Evolutionary conservation across 345 rosid genomes (phyloP), one percentile per base, ranked within the genome.

Genomic region (Gossypium mustelinum): DNA sequence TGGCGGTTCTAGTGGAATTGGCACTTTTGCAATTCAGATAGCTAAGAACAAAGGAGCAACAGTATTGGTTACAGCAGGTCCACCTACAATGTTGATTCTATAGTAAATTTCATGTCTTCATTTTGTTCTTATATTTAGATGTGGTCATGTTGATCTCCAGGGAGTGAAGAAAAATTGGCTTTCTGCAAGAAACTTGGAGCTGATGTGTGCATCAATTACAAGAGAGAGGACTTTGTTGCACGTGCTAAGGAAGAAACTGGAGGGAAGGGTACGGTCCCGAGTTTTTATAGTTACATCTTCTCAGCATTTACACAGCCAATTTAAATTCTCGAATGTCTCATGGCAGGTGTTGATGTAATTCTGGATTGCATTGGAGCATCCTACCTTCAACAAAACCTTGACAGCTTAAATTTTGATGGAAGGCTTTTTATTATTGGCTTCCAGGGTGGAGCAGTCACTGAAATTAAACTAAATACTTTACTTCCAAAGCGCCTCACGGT

Each of bases 1-100:
- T 79, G 97, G 98, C 52, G 98, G 98, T 55, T 90, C 98, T 25
- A 94, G 97, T 80, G 98, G 97, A 66, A 88, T 92, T 50, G 98
- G 98, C 25, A 92, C 97, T 29, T 92, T 89, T 77, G 97, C 93
- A 22, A 87, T 94, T 82, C 97, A 94, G 85, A 89, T 92, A 16
- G 97, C 94, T 43, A 92, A 89, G 80, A 76, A 79, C 77, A 77
- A 52, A 71, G 97, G 98, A 74, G 81, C 79, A 62, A 85, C 57
- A 80, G 98, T 90, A 11, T 90, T 94, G 48, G 87, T 89, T 76
- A 90, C 97, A 18, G 98, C 98, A 88, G 97, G 97, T 94, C 77
- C 57, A 43, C 59, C 54, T 20, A 4, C 62, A 45, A 9, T 52
- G 52, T 5, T 73, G 18, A 47, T 66, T 11, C 1, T 34, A 25